Conservation (phyloP, 2,329 filamentous ascomycete genomes). For the Xylaria digitata region DNA sequence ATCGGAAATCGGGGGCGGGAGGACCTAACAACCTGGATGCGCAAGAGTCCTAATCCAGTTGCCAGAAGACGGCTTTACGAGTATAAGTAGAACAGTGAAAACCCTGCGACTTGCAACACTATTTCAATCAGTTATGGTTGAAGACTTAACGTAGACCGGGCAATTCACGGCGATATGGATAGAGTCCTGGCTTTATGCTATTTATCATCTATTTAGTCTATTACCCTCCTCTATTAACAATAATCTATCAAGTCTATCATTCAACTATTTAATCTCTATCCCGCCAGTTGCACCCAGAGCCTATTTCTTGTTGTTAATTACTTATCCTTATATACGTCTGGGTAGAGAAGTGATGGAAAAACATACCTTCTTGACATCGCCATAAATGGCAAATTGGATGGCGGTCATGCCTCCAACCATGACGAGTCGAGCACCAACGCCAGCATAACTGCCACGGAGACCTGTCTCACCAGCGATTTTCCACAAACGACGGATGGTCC, state of each 20-base stretch:
- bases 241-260: conserved; percentile 9
- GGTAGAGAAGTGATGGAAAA: not conserved
- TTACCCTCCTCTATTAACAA: conserved; percentile 3
- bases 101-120: too few relatives aligned
- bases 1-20: too few relatives aligned
- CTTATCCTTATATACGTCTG: not conserved
- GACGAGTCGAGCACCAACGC: conserved; percentile 43
- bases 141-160: not conserved
- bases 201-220: conserved; percentile 17
- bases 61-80: too few relatives aligned
- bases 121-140: not conserved
- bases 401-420: conserved; percentile 48
- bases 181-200: not conserved
- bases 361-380: conserved; percentile 44
- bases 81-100: too few relatives aligned
- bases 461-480: conserved; percentile 45
- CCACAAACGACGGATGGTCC: conserved; percentile 41
- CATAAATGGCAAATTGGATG: conserved; percentile 45
- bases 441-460: conserved; percentile 44
- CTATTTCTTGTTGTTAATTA: conserved; percentile 13
- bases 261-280: conserved; percentile 30
- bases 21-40: too few relatives aligned
- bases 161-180: not conserved
- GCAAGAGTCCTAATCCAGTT: too few relatives aligned
- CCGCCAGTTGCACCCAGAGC: conserved; percentile 29